Evolutionary conservation across 305 asterid species (phyloP), one percentile per base, ranked within the genome.

Genomic region (Stenogyne calaminthoides): DNA sequence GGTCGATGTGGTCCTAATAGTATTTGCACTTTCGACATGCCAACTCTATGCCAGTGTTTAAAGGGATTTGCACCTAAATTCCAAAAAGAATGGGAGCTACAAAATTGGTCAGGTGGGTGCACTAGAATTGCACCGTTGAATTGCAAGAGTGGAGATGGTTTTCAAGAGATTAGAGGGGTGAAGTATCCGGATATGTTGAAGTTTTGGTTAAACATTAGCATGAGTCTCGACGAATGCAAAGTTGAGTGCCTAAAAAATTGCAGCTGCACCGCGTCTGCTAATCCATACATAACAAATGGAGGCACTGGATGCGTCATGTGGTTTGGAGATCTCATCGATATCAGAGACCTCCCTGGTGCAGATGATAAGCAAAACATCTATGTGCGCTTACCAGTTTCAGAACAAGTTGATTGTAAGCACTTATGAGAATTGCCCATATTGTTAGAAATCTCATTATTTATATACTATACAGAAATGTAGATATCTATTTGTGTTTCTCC

Each of bases 281-380:
- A 70, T 68, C 76, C 81, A 5, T 61, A 72, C 49, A 18, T 64
- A 15, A 71, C 67, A 15, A 25, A 63, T 4, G 84, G 72, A 64
- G 78, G 74, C 5, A 59, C 10, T 16, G 81, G 83, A 15, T 85
- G 87, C 47, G 42, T 78, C 70, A 68, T 78, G 61, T 85, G 89
- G 89, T 85, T 68, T 39, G 77, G 75, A n/a, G 81, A 80, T 64
- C 76, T 85, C 49, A 20, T 71, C 12, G 89, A 85, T 64, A 73
- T 68, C 25, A 80, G 73, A 70, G 78, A 65, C n/a, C 47, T 9
- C 22, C n/a, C 29, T 19, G 66, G 12, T 4, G 78, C 67, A 18
- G 34, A 78, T 18, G 10, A 39, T 11, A 81, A 36, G 42, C 77
- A 77, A 44, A 74, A 61, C 14, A 58, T 82, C 14, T 63, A 80